These are phyloP conservation scores for Annona cherimola DNA, from an alignment of 164 flowering plant genomes.

Conservation along the genomic window DNA sequence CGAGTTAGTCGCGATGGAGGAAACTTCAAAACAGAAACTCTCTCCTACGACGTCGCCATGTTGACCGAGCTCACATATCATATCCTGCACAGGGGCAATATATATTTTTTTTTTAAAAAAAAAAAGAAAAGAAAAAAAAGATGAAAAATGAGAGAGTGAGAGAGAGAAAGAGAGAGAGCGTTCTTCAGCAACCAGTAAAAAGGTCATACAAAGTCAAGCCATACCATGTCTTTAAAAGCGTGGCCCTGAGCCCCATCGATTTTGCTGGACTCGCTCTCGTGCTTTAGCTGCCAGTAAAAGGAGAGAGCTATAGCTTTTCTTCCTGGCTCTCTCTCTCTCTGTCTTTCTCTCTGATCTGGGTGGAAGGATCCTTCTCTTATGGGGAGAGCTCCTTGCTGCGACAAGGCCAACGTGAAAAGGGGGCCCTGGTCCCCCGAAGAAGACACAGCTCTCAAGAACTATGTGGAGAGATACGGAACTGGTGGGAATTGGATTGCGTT, in stretches of 20 bases:
- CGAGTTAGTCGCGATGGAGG: not conserved
- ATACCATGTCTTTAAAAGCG: constrained; percentile 3
- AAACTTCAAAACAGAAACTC: not conserved
- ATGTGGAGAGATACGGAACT: constrained; percentile 42
- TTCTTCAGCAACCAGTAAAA: not conserved
- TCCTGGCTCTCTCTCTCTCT: not conserved
- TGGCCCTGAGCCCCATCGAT: not conserved
- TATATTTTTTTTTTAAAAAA: too few relatives aligned
- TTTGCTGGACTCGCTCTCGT: not conserved
- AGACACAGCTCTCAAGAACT: constrained; percentile 51
- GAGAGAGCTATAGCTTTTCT: too few relatives aligned
- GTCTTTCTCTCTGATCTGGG: not conserved
- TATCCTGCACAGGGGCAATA: not conserved
- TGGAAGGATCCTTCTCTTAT: constrained; percentile 16
- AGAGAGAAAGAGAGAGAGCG: not conserved
- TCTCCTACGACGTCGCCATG: not conserved
- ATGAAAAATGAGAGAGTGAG: not conserved
- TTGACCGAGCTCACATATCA: not conserved
- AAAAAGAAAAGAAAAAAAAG: not conserved
- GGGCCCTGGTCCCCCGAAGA: constrained; percentile 89
- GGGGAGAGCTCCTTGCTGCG: constrained; percentile 88
- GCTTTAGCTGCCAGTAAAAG: not conserved
- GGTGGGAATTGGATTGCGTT: constrained; percentile 67
- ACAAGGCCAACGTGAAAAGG: constrained; percentile 69
- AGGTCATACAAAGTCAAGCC: constrained; percentile 14